phyloP scores from a whole-genome alignment of 176 grass and related monocot species.

The Oryza australiensis region DNA sequence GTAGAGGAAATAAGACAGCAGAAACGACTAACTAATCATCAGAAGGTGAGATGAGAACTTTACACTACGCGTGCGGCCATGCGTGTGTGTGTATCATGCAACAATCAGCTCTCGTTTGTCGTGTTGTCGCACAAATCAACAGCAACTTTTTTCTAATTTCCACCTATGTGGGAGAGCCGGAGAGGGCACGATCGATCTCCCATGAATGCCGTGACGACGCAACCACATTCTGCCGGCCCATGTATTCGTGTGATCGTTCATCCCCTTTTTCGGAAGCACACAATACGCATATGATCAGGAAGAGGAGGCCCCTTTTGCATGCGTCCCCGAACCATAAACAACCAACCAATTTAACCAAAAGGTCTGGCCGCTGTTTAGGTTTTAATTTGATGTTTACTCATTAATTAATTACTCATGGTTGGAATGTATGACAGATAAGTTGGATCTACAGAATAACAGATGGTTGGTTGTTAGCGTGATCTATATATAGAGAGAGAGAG shows the following conservation, averaged over 20 bases:
- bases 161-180: neutral
- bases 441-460: neutral
- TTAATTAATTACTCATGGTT: neutral
- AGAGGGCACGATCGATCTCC: neutral
- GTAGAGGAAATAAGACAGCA: neutral
- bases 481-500: too few species aligned
- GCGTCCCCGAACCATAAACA: slow-evolving; percentile 31
- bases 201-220: slow-evolving; percentile 56
- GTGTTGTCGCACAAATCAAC: slow-evolving; percentile 35
- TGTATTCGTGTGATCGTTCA: slow-evolving; percentile 37
- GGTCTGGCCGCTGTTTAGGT: neutral
- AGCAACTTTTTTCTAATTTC: neutral
- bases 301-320: neutral
- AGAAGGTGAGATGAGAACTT: slow-evolving; percentile 16
- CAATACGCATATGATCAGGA: neutral
- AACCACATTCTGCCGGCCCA: slow-evolving; percentile 49
- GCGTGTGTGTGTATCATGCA: neutral
- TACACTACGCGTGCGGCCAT: neutral
- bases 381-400: neutral
- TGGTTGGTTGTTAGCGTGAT: neutral
- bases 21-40: neutral
- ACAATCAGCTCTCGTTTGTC: neutral
- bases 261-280: slow-evolving; percentile 32
- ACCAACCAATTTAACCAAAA: slow-evolving; percentile 4
- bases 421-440: neutral